Percentiles rank a stretch among this genome's conserved stretches.
Evolutionary conservation across 345 rosid species (phyloP).

Genomic region (Gossypium turneri): DNA sequence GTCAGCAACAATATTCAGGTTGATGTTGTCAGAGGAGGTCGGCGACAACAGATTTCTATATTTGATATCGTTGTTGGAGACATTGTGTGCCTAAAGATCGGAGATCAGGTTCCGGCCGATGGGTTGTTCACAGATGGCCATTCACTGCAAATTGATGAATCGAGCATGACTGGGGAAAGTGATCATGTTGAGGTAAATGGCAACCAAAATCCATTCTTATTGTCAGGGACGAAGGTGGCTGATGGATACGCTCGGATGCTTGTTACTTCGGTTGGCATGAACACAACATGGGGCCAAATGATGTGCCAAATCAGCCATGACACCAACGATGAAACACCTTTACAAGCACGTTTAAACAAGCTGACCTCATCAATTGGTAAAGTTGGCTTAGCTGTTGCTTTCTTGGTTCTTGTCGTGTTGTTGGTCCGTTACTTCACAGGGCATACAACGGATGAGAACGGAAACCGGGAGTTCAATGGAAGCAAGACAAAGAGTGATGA

Average conservation of each 20-base stretch:
- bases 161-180: constrained; percentile 9
- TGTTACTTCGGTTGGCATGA: constrained; percentile 4
- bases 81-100: constrained; percentile 11
- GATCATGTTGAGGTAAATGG: constrained; percentile 6
- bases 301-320: constrained; percentile 3
- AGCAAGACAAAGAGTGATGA: not conserved
- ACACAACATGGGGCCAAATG: constrained; percentile 7
- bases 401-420: not conserved
- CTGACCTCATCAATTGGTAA: not conserved
- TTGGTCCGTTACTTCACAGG: constrained; percentile 13
- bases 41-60: constrained; percentile 42
- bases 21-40: constrained; percentile 45
- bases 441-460: not conserved
- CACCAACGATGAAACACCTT: not conserved
- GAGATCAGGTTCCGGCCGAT: constrained; percentile 11
- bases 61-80: constrained; percentile 70
- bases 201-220: not conserved
- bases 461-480: not conserved
- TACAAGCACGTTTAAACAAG: constrained; percentile 7
- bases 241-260: constrained; percentile 5
- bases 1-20: constrained; percentile 48
- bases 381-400: constrained; percentile 4
- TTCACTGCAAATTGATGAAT: constrained; percentile 1
- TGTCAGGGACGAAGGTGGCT: constrained; percentile 5
- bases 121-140: constrained; percentile 8